Evolutionary conservation across 2,329 filamentous ascomycete genomes (phyloP).

Genomic region (Chaetomium sp.): DNA sequence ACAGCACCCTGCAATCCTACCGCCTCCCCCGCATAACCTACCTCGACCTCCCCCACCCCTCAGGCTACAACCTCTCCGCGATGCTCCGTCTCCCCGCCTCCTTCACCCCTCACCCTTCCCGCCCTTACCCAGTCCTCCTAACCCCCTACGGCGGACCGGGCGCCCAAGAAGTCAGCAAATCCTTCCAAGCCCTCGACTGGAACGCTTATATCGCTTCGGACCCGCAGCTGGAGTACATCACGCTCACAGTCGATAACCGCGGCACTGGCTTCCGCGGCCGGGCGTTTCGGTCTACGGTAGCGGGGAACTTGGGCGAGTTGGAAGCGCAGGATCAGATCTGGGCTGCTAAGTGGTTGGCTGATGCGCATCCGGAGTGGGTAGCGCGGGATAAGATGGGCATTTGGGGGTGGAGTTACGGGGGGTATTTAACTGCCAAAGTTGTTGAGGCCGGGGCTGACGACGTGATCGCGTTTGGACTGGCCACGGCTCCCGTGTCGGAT

Average conservation of each 20-base stretch:
- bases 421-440: slow-evolving; percentile 60
- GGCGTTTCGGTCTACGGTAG: slow-evolving; percentile 52
- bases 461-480: slow-evolving; percentile 55
- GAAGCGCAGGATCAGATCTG: slow-evolving; percentile 63
- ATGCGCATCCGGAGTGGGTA: slow-evolving; percentile 43
- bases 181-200: slow-evolving; percentile 50
- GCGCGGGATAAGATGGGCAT: slow-evolving; percentile 56
- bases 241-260: slow-evolving; percentile 62
- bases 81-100: slow-evolving; percentile 59
- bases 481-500: slow-evolving; percentile 60
- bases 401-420: slow-evolving; percentile 64
- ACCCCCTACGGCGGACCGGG: slow-evolving; percentile 63
- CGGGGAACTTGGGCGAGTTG: slow-evolving; percentile 53
- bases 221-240: slow-evolving; percentile 60
- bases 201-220: slow-evolving; percentile 60
- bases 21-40: slow-evolving; percentile 59
- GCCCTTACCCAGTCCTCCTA: slow-evolving; percentile 61
- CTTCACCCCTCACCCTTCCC: slow-evolving; percentile 45
- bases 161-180: slow-evolving; percentile 54
- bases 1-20: slow-evolving; percentile 50
- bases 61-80: slow-evolving; percentile 56
- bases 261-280: slow-evolving; percentile 61
- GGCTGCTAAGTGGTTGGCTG: slow-evolving; percentile 51
- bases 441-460: slow-evolving; percentile 56
- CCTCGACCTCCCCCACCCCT: slow-evolving; percentile 55